Evolutionary conservation across 805 yeast genomes (phyloP).

Genomic region (Pichia pseudocactophila): DNA sequence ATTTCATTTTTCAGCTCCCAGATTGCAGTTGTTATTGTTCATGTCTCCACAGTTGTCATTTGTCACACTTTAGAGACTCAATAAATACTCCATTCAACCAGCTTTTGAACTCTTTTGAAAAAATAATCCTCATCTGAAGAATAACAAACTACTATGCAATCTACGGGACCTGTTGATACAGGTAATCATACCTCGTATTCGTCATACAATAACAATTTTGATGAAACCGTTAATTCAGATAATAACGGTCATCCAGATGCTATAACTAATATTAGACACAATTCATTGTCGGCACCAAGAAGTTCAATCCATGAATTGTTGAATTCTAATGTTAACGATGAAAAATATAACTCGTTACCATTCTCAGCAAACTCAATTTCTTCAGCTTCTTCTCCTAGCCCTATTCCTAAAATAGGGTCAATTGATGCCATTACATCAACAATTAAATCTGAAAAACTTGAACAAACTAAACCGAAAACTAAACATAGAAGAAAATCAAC

Average conservation of each 20-base stretch:
- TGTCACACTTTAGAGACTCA: too few relatives aligned
- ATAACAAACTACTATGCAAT: too few relatives aligned
- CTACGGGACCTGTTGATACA: too few relatives aligned
- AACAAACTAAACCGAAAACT: not conserved
- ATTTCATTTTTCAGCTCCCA: too few relatives aligned
- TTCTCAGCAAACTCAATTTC: not conserved
- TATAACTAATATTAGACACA: not conserved
- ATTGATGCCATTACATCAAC: not conserved
- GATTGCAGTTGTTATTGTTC: too few relatives aligned
- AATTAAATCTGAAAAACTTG: not conserved
- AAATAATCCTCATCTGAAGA: too few relatives aligned
- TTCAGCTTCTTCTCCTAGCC: not conserved
- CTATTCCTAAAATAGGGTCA: not conserved
- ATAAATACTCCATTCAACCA: too few relatives aligned
- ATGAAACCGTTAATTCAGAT: too few relatives aligned
- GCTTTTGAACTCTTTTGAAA: too few relatives aligned
- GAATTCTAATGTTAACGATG: not conserved
- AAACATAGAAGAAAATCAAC: conserved; percentile 5
- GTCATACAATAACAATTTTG: too few relatives aligned
- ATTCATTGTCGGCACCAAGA: not conserved
- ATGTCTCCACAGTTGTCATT: too few relatives aligned
- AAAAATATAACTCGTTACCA: not conserved
- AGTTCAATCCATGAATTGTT: not conserved
- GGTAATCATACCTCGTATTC: too few relatives aligned
- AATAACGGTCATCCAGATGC: not conserved